A percentile compares a stretch with the other conserved stretches of the same genome.
Conservation (phyloP, 129 eudicot genomes). For the Chrysanthemum lavandulifolium region DNA sequence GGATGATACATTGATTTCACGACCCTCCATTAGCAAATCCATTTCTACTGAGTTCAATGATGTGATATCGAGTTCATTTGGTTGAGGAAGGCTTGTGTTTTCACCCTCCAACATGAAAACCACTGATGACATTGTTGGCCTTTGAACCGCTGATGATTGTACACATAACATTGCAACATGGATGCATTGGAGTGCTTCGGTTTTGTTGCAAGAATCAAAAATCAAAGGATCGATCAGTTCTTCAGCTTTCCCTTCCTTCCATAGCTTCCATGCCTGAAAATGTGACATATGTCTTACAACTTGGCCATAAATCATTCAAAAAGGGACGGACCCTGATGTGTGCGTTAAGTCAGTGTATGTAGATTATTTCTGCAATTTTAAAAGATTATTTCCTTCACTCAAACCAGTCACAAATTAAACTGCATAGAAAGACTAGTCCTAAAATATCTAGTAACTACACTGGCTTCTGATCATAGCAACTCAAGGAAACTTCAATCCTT, state of each 20-base stretch:
- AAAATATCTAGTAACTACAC: too few relatives aligned
- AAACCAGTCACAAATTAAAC: too few relatives aligned
- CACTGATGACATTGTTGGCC: slow-evolving; percentile 85
- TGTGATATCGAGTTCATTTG: slow-evolving; percentile 50
- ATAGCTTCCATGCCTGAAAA: slow-evolving; percentile 79
- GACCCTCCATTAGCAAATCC: slow-evolving; percentile 46
- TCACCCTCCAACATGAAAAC: slow-evolving; percentile 84
- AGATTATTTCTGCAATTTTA: too few relatives aligned
- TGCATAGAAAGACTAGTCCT: too few relatives aligned
- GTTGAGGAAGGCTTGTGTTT: slow-evolving; percentile 57
- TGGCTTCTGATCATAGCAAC: too few relatives aligned
- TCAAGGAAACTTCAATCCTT: too few relatives aligned
- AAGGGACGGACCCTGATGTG: background rate
- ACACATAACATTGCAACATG: slow-evolving; percentile 78
- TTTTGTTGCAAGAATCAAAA: slow-evolving; percentile 27
- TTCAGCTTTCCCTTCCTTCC: slow-evolving; percentile 55
- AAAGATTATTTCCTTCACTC: too few relatives aligned
- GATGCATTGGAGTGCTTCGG: slow-evolving; percentile 60
- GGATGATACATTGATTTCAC: slow-evolving; percentile 34
- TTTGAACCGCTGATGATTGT: slow-evolving; percentile 58
- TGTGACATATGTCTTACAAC: background rate
- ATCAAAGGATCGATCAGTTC: slow-evolving; percentile 60
- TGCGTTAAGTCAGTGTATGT: too few relatives aligned
- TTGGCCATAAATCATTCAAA: background rate
- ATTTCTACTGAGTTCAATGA: slow-evolving; percentile 48